Evolutionary conservation across 2,329 filamentous ascomycete species (phyloP).

Genomic region (Arthrobotrys musiformis): DNA sequence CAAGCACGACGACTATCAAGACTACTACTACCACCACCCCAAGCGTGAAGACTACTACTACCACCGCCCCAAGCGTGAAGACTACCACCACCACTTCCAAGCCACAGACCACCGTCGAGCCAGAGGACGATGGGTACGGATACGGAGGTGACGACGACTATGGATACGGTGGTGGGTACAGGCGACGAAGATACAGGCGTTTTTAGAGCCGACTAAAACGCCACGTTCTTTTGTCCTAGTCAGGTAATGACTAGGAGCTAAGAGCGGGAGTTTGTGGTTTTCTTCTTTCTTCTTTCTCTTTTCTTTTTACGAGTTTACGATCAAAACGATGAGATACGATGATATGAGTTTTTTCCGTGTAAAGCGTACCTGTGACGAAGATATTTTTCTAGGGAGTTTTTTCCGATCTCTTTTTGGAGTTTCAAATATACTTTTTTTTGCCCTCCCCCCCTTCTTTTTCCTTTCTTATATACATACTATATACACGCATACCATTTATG

Average conservation of each 20-base stretch:
- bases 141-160: not conserved
- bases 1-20: not conserved
- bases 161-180: not conserved
- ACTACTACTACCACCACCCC: not conserved
- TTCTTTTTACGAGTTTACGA: not conserved
- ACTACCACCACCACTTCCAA: not conserved
- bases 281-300: not conserved
- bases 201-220: not conserved
- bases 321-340: not conserved
- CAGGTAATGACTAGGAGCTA: not conserved
- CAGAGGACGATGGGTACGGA: not conserved
- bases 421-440: not conserved
- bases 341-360: not conserved
- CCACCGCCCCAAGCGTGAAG: no score
- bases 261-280: not conserved
- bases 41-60: no score
- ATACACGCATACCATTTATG: not conserved
- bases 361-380: not conserved
- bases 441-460: not conserved
- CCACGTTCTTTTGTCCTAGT: not conserved
- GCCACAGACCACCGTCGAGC: not conserved
- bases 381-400: not conserved
- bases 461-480: not conserved
- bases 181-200: no score
- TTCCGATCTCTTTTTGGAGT: not conserved